Evolutionary conservation across 106 monocot species (phyloP).

Genomic region (Dioscorea dumetorum): DNA sequence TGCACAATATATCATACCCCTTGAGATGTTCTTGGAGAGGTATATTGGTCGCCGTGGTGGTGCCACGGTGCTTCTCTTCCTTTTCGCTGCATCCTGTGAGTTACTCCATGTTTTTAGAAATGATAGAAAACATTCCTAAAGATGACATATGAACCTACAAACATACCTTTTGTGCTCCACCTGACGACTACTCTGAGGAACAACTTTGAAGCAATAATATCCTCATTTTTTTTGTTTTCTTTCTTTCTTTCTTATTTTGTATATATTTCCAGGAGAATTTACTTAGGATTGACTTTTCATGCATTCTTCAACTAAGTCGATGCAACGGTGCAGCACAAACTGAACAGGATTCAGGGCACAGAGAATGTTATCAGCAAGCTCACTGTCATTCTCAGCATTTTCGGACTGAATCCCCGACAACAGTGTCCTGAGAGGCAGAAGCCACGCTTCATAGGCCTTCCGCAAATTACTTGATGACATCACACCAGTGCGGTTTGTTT

Average conservation of each 20-base stretch:
- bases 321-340: conserved; percentile 80
- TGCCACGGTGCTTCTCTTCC: too few species aligned
- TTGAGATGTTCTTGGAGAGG: neutral
- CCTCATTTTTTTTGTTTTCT: too few species aligned
- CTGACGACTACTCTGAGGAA: too few species aligned
- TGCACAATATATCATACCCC: neutral
- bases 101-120: too few species aligned
- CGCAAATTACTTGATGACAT: conserved; percentile 31
- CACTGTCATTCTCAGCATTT: conserved; percentile 28
- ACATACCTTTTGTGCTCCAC: too few species aligned
- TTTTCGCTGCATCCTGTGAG: too few species aligned
- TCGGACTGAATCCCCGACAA: conserved; percentile 48
- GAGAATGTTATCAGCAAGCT: conserved; percentile 24
- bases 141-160: too few species aligned
- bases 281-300: conserved; percentile 11
- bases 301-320: conserved; percentile 75
- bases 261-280: neutral
- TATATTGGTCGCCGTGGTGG: neutral
- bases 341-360: conserved; percentile 70
- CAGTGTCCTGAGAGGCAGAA: conserved; percentile 62
- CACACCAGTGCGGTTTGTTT: conserved; percentile 34
- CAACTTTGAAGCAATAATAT: too few species aligned
- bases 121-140: too few species aligned
- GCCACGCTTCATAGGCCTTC: conserved; percentile 80
- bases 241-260: too few species aligned